Evolutionary conservation across 139 green algal genomes (phyloP).

Genomic region (Gonium pectorale): DNA sequence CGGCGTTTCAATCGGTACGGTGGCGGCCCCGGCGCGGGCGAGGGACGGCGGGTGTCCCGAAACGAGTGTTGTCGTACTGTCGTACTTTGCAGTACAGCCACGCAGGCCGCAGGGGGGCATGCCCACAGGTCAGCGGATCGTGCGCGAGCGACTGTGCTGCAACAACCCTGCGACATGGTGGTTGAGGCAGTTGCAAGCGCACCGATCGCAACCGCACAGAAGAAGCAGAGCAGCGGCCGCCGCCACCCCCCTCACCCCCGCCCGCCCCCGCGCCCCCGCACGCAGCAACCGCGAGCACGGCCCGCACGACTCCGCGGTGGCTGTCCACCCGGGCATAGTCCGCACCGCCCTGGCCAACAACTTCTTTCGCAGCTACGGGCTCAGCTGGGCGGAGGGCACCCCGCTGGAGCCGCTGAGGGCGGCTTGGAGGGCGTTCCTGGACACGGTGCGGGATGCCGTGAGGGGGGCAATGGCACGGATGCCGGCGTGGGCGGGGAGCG

Average conservation of each 20-base stretch:
- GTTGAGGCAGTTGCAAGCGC: too few relatives aligned
- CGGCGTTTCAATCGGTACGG: constrained; percentile 60
- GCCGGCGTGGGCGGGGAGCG: too few relatives aligned
- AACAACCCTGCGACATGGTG: too few relatives aligned
- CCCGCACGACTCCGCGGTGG: constrained; percentile 51
- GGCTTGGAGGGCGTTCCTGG: constrained; percentile 4
- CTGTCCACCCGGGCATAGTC: constrained; percentile 73
- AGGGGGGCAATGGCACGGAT: not conserved
- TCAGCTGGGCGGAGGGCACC: constrained; percentile 4
- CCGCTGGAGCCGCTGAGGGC: constrained; percentile 2
- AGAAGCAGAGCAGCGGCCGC: too few relatives aligned
- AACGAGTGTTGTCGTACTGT: not conserved
- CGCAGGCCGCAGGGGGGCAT: too few relatives aligned
- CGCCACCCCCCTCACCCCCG: not conserved
- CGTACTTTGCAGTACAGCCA: not conserved
- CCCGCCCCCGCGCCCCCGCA: not conserved
- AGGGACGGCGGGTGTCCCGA: not conserved
- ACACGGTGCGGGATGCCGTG: not conserved
- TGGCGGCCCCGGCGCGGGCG: too few relatives aligned
- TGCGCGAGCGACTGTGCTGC: too few relatives aligned
- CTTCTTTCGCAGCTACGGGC: constrained; percentile 57
- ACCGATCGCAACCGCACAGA: too few relatives aligned
- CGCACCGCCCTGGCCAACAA: constrained; percentile 65
- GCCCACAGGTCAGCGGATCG: too few relatives aligned
- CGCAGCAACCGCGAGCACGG: constrained; percentile 17